Evolutionary conservation across 495 filamentous ascomycete species (phyloP).

Genomic region (Penicillium arizonense): DNA sequence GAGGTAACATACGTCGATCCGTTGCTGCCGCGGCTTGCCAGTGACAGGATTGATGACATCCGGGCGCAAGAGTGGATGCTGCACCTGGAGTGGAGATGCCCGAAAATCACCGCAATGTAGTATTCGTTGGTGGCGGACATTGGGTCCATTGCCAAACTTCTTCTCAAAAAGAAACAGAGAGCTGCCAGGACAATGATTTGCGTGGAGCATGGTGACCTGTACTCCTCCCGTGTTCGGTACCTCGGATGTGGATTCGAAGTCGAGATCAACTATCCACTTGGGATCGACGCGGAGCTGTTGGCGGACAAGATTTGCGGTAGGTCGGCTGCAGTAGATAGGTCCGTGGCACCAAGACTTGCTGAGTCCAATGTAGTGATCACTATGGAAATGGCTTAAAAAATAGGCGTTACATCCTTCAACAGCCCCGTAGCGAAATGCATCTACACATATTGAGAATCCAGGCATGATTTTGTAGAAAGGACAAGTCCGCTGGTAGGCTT

Average conservation of each 20-base stretch:
- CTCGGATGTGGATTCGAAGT: constrained; percentile 79
- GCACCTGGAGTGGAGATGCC: constrained; percentile 81
- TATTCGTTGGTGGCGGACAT: constrained; percentile 65
- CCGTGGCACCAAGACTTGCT: constrained; percentile 88
- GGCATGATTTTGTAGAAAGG: constrained; percentile 99
- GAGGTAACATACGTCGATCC: constrained; percentile 90
- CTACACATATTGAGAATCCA: constrained; percentile 86
- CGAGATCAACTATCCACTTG: constrained; percentile 79
- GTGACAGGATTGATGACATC: constrained; percentile 65
- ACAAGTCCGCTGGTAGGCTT: constrained; percentile 84
- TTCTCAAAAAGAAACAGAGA: constrained; percentile 94
- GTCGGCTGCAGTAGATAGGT: constrained; percentile 92
- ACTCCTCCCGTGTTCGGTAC: constrained; percentile 79
- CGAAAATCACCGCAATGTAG: constrained; percentile 96
- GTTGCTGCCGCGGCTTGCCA: constrained; percentile 73
- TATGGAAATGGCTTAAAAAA: constrained; percentile 97
- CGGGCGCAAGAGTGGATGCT: constrained; percentile 77
- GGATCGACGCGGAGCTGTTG: constrained; percentile 82
- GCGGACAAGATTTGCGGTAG: constrained; percentile 86
- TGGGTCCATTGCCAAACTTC: constrained; percentile 55
- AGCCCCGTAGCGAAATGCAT: constrained; percentile 94
- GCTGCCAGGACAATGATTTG: constrained; percentile 95
- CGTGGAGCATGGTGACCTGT: constrained; percentile 88
- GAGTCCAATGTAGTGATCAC: constrained; percentile 93
- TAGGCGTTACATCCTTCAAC: constrained; percentile 92